Base-by-base conservation (phyloP, 139 green algal genomes). In the Haematococcus sp. region DNA sequence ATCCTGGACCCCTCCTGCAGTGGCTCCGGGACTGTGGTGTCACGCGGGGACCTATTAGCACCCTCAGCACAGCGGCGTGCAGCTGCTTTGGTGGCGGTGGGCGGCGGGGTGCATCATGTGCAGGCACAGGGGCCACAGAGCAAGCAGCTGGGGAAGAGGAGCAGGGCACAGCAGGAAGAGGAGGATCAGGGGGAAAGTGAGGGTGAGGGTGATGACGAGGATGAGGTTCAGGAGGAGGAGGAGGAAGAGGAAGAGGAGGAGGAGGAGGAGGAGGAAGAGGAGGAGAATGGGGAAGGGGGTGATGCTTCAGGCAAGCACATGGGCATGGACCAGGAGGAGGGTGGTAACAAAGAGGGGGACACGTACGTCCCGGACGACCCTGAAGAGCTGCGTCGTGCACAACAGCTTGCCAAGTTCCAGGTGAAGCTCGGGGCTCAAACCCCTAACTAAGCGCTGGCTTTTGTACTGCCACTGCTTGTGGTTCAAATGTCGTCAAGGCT, bases 1-100 rank as follows among this genome's bases (percentile, higher is more conserved):
- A 83, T 99, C 46, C 84, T 99, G 74, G 95, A 99, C 67, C 80
- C 80, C 58, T 56, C 31, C 15, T 72, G 66, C 66, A 63, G 44
- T 31, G 66, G 66, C 28, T 49, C 23, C 17, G 66, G 66, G 22
- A 72, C 66, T 27, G 27, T 72, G 22, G 27, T 72, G 4, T 49
- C 44, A 13, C 66, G 66, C 25, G 20, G 28, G 44, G 66, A 72
- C 66, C 66, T 61, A 11, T 11, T 49, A 11, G 40, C 11, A 7
- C 40, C 40, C 7, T 49, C 40, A 11, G 40, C 40, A 7, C 40
- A 49, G 40, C 40, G 40, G 40, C 40, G 40, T 49, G 40, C 40
- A 49, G 40, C 40, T 11, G 52, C 52, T 13, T 61, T 61, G 52
- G 52, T 31, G 52, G 22, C 52, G 52, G 20, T 64, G 56, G 19